phyloP scores from a whole-genome alignment of 83 land plant species.

The Thuja plicata region DNA sequence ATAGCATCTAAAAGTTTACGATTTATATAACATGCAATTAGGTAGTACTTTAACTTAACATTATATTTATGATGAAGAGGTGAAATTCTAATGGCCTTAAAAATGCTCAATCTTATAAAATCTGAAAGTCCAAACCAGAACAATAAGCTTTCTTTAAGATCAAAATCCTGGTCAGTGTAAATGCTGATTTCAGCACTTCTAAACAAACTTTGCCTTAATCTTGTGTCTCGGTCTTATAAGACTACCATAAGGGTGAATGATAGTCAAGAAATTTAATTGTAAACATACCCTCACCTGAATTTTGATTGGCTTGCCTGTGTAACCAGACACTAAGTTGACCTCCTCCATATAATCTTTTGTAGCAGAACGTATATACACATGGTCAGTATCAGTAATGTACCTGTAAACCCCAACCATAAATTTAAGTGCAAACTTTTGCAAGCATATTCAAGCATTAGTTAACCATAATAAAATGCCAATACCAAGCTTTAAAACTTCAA shows the following conservation, averaged over 20 bases:
- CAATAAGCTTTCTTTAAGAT: not conserved
- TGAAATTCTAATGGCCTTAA: not conserved
- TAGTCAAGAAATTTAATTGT: not conserved
- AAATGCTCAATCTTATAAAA: not conserved
- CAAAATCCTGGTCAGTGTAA: not conserved
- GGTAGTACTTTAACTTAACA: not conserved
- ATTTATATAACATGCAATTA: not conserved
- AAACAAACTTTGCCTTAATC: not conserved
- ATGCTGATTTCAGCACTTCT: not conserved
- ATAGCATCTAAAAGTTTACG: not conserved
- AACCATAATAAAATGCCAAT: slow-evolving; percentile 1
- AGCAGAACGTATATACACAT: slow-evolving; percentile 50
- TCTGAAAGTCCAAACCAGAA: not conserved
- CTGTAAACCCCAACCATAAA: slow-evolving; percentile 18
- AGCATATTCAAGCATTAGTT: not conserved
- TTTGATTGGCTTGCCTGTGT: slow-evolving; percentile 39
- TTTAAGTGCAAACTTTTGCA: slow-evolving; percentile 2
- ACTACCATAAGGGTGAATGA: not conserved
- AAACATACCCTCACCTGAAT: slow-evolving; percentile 31
- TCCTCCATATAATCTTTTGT: slow-evolving; percentile 50
- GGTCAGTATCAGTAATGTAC: slow-evolving; percentile 47
- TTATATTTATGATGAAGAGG: not conserved
- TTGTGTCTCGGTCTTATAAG: not conserved
- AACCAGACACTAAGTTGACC: slow-evolving; percentile 38
- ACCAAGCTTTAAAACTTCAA: not conserved